A percentile compares a stretch with the other conserved stretches of the same genome.
Evolutionary conservation across 306 rosid genomes (phyloP).

Genomic region (Macrotyloma uniflorum): DNA sequence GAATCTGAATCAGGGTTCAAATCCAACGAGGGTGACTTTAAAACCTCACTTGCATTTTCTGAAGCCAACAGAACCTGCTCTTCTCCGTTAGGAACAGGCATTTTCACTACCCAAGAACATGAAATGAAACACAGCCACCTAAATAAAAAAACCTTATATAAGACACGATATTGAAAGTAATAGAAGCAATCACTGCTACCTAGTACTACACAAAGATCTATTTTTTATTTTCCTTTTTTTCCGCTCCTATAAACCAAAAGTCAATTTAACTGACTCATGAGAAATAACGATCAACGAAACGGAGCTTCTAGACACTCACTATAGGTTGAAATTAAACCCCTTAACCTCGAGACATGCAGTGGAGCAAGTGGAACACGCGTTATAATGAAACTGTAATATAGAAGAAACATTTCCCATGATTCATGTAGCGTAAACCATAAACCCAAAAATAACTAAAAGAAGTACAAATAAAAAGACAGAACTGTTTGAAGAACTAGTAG

Average conservation of each 20-base stretch:
- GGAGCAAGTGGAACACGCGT: slow-evolving; percentile 33
- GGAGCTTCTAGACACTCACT: slow-evolving; percentile 27
- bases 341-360: not conserved
- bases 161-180: slow-evolving; percentile 1
- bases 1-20: slow-evolving; percentile 67
- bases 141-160: not conserved
- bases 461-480: not conserved
- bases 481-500: slow-evolving; percentile 26
- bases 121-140: slow-evolving; percentile 17
- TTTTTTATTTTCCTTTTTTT: not conserved
- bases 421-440: slow-evolving; percentile 10
- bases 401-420: slow-evolving; percentile 35
- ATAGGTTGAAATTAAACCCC: not conserved
- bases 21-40: slow-evolving; percentile 53
- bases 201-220: slow-evolving; percentile 39
- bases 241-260: not conserved
- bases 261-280: not conserved
- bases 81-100: slow-evolving; percentile 57
- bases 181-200: slow-evolving; percentile 11
- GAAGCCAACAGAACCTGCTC: slow-evolving; percentile 59
- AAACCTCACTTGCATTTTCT: slow-evolving; percentile 44
- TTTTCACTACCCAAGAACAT: slow-evolving; percentile 36
- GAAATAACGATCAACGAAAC: not conserved
- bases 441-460: not conserved
- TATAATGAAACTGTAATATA: slow-evolving; percentile 38